Base-by-base conservation (phyloP, 2,329 filamentous ascomycete species). In the Bipolaris victoriae region DNA sequence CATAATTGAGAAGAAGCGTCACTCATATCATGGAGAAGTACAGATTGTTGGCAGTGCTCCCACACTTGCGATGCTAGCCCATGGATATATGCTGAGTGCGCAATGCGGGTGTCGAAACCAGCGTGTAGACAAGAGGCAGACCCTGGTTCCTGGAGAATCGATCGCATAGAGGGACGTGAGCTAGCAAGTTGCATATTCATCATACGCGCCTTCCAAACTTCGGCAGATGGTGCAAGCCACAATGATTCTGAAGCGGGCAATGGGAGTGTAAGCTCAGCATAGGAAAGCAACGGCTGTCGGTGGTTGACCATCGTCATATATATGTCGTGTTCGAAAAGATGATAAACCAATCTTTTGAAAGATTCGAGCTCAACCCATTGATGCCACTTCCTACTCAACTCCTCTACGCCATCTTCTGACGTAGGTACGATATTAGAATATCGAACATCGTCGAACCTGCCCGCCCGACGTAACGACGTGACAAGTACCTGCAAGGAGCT, bases 201-300 rank as follows among this genome's bases (percentile, higher is more conserved):
- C 58, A 64, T 79, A 3, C 88, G 76, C 61, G 76, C 71, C 67
- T 88, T 88, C 88, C 89, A 91, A 60, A 86, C 82, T 26, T 78
- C 72, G 1, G 88, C 86, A 0, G 82, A 83, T 22, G 82, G 80
- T 3, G 88, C 88, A 45, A 85, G 82, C 88, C 89, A 91, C 1
- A 91, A 70, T 5, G 84, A 80, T 52, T 82, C 80, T 1, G 84
- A 79, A 49, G 84, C 84, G 0, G 89, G 89, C 0, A 91, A 73
- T 1, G 87, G 86, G 1, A 90, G 76, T 1, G 84, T 84, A 16
- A 90, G 72, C 66, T 91, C 89, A 1, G 86, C 82, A 66, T 89
- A 91, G 0, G 87, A 89, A 60, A 90, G 84, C 13, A 85, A 78
- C 0, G 87, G 85, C 58, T 83, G 57, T 2, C 63, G 55, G 20